Conservation (phyloP, 2,329 filamentous ascomycete genomes). For the Helicocarpus griseus region DNA sequence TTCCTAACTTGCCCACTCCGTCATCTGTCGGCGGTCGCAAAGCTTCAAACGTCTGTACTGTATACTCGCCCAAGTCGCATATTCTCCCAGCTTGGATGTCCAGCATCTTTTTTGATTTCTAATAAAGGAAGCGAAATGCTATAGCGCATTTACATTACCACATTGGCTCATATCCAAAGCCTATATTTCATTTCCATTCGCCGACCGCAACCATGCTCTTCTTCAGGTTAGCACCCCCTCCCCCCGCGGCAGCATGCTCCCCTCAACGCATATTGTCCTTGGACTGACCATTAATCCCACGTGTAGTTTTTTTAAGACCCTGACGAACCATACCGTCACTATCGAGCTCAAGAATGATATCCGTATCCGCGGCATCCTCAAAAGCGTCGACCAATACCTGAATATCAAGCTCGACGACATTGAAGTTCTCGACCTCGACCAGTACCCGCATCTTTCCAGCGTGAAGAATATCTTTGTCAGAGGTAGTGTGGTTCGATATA, state of each 20-base stretch:
- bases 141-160: not conserved
- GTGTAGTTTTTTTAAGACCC: conserved; percentile 89
- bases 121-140: conserved; percentile 9
- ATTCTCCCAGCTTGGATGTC: not conserved
- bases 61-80: not conserved
- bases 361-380: conserved; percentile 86
- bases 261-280: not conserved
- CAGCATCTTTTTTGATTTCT: not conserved
- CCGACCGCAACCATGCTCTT: conserved; percentile 38
- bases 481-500: conserved; percentile 85
- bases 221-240: conserved; percentile 36
- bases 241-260: not conserved
- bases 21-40: no score
- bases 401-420: conserved; percentile 99
- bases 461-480: conserved; percentile 96
- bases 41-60: not conserved
- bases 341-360: conserved; percentile 99
- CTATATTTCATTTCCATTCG: not conserved
- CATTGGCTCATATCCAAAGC: not conserved
- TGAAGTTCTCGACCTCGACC: conserved; percentile 79
- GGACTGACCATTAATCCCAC: not conserved
- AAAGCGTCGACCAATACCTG: conserved; percentile 96
- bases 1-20: no score
- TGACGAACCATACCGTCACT: conserved; percentile 93
- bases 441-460: conserved; percentile 83